Evolutionary conservation across 2,329 filamentous ascomycete genomes (phyloP).

Genomic region (Ophiostoma montium): DNA sequence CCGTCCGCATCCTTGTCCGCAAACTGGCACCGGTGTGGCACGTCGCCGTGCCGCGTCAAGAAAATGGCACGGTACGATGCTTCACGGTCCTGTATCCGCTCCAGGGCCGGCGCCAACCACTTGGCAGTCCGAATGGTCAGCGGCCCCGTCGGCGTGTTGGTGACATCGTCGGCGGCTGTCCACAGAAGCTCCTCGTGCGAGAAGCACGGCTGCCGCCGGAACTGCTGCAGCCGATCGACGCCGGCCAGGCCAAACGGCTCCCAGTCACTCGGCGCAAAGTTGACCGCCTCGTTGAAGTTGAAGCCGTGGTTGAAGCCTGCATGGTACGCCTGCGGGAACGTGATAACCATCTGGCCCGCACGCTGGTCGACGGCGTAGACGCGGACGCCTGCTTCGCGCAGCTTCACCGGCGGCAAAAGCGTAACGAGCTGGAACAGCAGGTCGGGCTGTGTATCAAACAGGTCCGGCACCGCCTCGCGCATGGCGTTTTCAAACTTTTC

Average conservation of each 20-base stretch:
- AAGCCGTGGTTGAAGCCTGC: slow-evolving; percentile 98
- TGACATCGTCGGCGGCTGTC: slow-evolving; percentile 71
- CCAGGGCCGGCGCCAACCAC: slow-evolving; percentile 81
- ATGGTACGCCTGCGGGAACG: slow-evolving; percentile 93
- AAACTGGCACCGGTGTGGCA: slow-evolving; percentile 35
- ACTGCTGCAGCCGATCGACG: slow-evolving; percentile 73
- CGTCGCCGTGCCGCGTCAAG: slow-evolving; percentile 36
- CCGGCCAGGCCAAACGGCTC: slow-evolving; percentile 80
- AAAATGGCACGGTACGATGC: background rate
- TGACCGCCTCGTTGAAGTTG: slow-evolving; percentile 98
- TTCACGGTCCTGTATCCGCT: slow-evolving; percentile 41
- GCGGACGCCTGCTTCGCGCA: slow-evolving; percentile 82
- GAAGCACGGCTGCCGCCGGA: slow-evolving; percentile 87
- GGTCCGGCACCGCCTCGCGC: slow-evolving; percentile 84
- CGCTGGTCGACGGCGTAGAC: slow-evolving; percentile 94
- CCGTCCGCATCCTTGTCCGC: slow-evolving; percentile 26
- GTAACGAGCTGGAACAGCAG: slow-evolving; percentile 96
- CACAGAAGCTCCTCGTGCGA: slow-evolving; percentile 91
- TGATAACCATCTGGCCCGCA: slow-evolving; percentile 90
- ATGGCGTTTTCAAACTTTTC: slow-evolving; percentile 93
- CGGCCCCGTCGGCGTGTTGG: slow-evolving; percentile 30
- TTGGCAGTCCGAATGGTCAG: slow-evolving; percentile 78
- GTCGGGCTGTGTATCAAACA: slow-evolving; percentile 95
- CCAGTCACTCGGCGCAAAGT: slow-evolving; percentile 93
- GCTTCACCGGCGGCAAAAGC: slow-evolving; percentile 78